Percentiles rank a stretch among this genome's conserved stretches.
phyloP scores from a whole-genome alignment of 805 yeast genomes.

The Teunomyces tritomae region DNA sequence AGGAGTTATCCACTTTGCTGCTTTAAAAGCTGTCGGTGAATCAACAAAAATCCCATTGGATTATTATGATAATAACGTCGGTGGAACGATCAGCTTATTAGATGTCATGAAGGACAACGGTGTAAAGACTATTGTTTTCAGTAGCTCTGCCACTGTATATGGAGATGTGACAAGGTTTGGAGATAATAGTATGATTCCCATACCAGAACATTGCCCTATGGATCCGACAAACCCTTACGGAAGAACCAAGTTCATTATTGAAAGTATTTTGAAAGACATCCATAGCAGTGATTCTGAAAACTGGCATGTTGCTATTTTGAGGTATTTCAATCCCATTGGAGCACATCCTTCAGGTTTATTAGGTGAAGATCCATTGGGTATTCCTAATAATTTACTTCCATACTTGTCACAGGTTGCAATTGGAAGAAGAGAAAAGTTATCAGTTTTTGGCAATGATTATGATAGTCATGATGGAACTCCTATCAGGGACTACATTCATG shows the following conservation, averaged over 20 bases:
- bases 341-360: slow-evolving; percentile 79
- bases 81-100: slow-evolving; percentile 60
- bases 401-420: slow-evolving; percentile 75
- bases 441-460: slow-evolving; percentile 73
- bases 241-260: slow-evolving; percentile 64
- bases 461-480: slow-evolving; percentile 76
- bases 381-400: slow-evolving; percentile 75
- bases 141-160: slow-evolving; percentile 80
- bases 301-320: slow-evolving; percentile 60
- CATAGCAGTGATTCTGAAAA: slow-evolving; percentile 37
- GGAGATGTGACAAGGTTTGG: slow-evolving; percentile 76
- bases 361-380: slow-evolving; percentile 79
- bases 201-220: slow-evolving; percentile 73
- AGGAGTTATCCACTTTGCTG: slow-evolving; percentile 77
- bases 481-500: slow-evolving; percentile 78
- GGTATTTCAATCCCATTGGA: slow-evolving; percentile 84
- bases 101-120: slow-evolving; percentile 46
- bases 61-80: slow-evolving; percentile 67
- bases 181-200: slow-evolving; percentile 61
- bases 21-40: slow-evolving; percentile 81
- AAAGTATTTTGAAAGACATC: slow-evolving; percentile 56
- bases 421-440: slow-evolving; percentile 62
- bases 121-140: slow-evolving; percentile 60
- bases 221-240: slow-evolving; percentile 81
- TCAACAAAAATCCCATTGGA: slow-evolving; percentile 63